phyloP scores from a whole-genome alignment of 2,329 filamentous ascomycete genomes.

The Monosporascus ibericus region DNA sequence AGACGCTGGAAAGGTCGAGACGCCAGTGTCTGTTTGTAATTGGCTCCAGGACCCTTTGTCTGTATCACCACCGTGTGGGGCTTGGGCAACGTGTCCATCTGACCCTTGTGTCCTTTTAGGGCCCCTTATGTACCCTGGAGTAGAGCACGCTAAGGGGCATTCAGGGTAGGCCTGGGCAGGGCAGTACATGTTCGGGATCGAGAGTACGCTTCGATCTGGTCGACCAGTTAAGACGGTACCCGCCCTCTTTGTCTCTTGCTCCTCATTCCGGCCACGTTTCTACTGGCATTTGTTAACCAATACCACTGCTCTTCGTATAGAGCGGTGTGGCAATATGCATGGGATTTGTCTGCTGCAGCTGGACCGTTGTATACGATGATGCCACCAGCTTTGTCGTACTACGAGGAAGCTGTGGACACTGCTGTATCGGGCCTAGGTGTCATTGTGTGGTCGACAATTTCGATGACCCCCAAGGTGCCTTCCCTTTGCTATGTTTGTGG shows the following conservation, averaged over 20 bases:
- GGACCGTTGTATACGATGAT: conserved; percentile 23
- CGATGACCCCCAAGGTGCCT: too few species aligned
- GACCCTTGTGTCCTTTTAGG: conserved; percentile 5
- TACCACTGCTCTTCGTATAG: conserved; percentile 19
- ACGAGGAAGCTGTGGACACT: too few species aligned
- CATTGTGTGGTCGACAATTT: background rate
- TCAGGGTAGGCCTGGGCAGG: too few species aligned
- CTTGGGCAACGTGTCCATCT: conserved; percentile 23
- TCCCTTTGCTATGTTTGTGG: too few species aligned
- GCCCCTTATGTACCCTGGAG: background rate
- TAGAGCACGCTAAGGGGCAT: background rate
- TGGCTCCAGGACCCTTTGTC: background rate
- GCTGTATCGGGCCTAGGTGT: background rate
- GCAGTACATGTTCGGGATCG: conserved; percentile 14
- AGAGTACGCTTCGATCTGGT: conserved; percentile 16
- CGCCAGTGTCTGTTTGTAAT: conserved; percentile 9
- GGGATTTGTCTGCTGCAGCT: conserved; percentile 10
- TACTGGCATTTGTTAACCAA: conserved; percentile 12
- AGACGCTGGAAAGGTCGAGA: conserved; percentile 27
- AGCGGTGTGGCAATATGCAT: conserved; percentile 22
- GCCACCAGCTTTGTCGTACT: conserved; percentile 6
- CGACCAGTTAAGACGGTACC: conserved; percentile 14
- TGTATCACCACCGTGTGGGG: conserved; percentile 4
- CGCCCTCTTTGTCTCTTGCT: conserved; percentile 11
- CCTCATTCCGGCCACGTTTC: conserved; percentile 2